Percentiles rank a stretch among this genome's conserved stretches.
phyloP scores from a whole-genome alignment of 2,329 filamentous ascomycete species.

The Pseudogymnoascus sp. region DNA sequence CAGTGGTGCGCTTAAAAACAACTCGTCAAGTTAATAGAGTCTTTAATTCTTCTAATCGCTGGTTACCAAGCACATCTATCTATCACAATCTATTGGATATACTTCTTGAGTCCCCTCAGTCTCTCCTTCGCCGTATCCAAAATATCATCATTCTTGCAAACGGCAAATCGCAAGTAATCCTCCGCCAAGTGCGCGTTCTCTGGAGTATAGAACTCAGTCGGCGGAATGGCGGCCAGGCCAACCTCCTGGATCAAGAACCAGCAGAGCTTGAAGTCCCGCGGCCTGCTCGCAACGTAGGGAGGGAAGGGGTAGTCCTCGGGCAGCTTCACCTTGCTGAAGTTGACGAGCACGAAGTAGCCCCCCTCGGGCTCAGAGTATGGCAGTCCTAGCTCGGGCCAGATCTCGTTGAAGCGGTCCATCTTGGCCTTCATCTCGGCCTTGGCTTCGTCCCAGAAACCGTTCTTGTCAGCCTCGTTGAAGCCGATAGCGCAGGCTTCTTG shows the following conservation, averaged over 20 bases:
- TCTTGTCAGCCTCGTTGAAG: slow-evolving; percentile 79
- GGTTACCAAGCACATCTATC: not conserved
- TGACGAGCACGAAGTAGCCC: slow-evolving; percentile 94
- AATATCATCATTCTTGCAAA: slow-evolving; percentile 90
- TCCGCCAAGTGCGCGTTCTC: slow-evolving; percentile 76
- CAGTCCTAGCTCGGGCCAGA: slow-evolving; percentile 68
- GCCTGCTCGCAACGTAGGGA: slow-evolving; percentile 73
- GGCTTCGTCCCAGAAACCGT: slow-evolving; percentile 81
- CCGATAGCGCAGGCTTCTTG: slow-evolving; percentile 93
- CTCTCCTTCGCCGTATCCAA: slow-evolving; percentile 72
- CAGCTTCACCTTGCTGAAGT: slow-evolving; percentile 79
- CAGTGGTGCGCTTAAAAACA: not conserved
- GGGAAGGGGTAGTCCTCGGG: slow-evolving; percentile 84
- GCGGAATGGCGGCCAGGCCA: slow-evolving; percentile 90
- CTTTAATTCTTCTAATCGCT: not conserved
- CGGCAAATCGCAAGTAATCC: slow-evolving; percentile 89
- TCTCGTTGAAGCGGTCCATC: slow-evolving; percentile 76
- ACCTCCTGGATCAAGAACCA: slow-evolving; percentile 98
- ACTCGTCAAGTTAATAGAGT: not conserved
- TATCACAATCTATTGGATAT: slow-evolving; percentile 38
- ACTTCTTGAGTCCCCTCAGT: slow-evolving; percentile 65
- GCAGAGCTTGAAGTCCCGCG: slow-evolving; percentile 85
- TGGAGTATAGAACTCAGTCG: slow-evolving; percentile 93
- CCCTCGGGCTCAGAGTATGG: slow-evolving; percentile 71
- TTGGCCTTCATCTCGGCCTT: slow-evolving; percentile 85